Evolutionary conservation across 1,139 yeast species (phyloP).

Genomic region (Schwanniomyces etchellsii): DNA sequence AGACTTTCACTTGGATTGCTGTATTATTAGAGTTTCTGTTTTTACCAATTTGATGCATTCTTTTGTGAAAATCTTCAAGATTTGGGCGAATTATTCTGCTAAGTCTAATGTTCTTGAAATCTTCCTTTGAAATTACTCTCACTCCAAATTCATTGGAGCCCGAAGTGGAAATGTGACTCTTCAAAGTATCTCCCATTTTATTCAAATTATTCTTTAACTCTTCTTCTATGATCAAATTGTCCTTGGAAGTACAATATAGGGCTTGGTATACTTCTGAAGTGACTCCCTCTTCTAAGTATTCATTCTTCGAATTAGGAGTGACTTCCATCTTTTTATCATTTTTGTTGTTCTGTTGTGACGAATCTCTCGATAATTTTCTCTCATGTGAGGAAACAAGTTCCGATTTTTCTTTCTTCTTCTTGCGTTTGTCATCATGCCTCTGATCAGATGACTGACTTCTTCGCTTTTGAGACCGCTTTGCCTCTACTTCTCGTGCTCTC

Average conservation of each 20-base stretch:
- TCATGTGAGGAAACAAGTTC: slow-evolving; percentile 1
- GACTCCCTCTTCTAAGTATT: slow-evolving; percentile 33
- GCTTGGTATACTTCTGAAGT: slow-evolving; percentile 48
- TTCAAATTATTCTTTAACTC: not conserved
- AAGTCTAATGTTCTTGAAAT: slow-evolving; percentile 26
- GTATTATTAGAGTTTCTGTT: slow-evolving; percentile 15
- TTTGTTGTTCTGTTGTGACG: slow-evolving; percentile 5
- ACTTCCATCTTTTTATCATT: not conserved
- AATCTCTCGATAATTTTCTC: slow-evolving; percentile 3
- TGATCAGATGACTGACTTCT: slow-evolving; percentile 23
- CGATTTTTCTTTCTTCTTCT: slow-evolving; percentile 4
- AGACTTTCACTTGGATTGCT: slow-evolving; percentile 35
- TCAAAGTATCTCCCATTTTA: not conserved
- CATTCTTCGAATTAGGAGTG: slow-evolving; percentile 27
- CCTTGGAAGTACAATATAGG: slow-evolving; percentile 40
- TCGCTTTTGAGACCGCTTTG: slow-evolving; percentile 15
- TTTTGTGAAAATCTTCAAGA: slow-evolving; percentile 20
- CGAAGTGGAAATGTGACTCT: not conserved
- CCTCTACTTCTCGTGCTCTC: slow-evolving; percentile 7
- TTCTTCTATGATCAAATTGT: slow-evolving; percentile 14
- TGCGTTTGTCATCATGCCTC: slow-evolving; percentile 9
- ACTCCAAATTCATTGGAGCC: slow-evolving; percentile 8
- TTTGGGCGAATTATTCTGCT: slow-evolving; percentile 30
- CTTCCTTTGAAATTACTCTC: slow-evolving; percentile 19
- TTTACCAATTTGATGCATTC: slow-evolving; percentile 17